Evolutionary conservation across 192 early-diverging fungal species (phyloP), one percentile per base, ranked within the genome.

Genomic region (Backusella circina): DNA sequence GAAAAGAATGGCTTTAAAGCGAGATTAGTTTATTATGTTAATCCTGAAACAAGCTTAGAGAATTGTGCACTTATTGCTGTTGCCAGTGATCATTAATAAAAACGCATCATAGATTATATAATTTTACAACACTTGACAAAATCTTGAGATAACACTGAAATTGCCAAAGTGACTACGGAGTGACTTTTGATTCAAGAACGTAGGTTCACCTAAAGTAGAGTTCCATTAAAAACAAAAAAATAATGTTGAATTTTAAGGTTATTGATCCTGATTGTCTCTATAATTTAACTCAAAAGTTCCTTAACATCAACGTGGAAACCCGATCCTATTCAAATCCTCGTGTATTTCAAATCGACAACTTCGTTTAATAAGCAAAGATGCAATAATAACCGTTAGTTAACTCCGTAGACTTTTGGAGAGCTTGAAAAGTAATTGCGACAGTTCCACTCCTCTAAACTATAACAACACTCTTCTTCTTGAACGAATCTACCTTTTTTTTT

Each of bases 21-120:
- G 2, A 83, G 90, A 70, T 84, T 96, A n/a, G 88, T 94, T 7
- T 91, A 95, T 68, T 96, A 94, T 81, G 89, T 88, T 18, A 86
- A 85, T 36, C 71, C 82, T 65, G 77, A 82, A 30, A 88, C 88
- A 9, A 91, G 86, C 1, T 80, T 94, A 54, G 95, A 95, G 78
- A 96, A 96, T 82, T 76, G 91, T 30, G 91, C 90, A 7, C 79
- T 96, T 65, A 81, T 94, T 41, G 91, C 88, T 2, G 80, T 82
- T 3, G 84, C 86, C 26, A 61, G 26, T 26, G 54, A 61, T 1
- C 3, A 9, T 61, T 28, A 61, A 61, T 13, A 51, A 61, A 61
- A 12, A 30, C 44, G 1, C 44, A 3, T 12, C 4, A 61, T 61
- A 61, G 12, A 61, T 28, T 2, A 61, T 12, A 28, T 0, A 61